phyloP scores from a whole-genome alignment of 1,284 basidiomycete species.

The Cutaneotrichosporon sp. region DNA sequence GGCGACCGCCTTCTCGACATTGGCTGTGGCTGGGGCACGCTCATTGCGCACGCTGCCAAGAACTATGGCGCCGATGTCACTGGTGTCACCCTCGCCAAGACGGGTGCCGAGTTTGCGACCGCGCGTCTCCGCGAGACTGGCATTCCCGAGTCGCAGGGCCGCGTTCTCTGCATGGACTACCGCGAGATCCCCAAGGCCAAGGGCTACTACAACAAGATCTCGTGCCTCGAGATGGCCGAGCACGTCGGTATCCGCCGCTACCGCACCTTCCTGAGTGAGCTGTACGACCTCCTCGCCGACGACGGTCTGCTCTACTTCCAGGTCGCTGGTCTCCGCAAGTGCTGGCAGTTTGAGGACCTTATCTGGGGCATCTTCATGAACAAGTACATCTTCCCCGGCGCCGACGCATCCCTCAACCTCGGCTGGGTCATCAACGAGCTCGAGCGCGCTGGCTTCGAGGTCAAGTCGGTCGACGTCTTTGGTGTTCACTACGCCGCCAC shows the following conservation, averaged over 20 bases:
- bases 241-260: slow-evolving; percentile 96
- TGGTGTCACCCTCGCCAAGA: slow-evolving; percentile 85
- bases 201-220: slow-evolving; percentile 88
- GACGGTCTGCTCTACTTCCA: slow-evolving; percentile 93
- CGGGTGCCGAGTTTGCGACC: slow-evolving; percentile 90
- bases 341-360: slow-evolving; percentile 97
- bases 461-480: slow-evolving; percentile 92
- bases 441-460: slow-evolving; percentile 90
- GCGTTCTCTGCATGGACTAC: slow-evolving; percentile 92
- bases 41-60: slow-evolving; percentile 90
- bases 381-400: slow-evolving; percentile 96
- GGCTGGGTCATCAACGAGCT: slow-evolving; percentile 84
- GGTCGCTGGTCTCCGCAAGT: slow-evolving; percentile 87
- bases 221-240: slow-evolving; percentile 98
- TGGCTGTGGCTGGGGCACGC: slow-evolving; percentile 97
- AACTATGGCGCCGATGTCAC: slow-evolving; percentile 94
- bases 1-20: slow-evolving; percentile 78
- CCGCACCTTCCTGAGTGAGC: slow-evolving; percentile 76
- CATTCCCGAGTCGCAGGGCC: slow-evolving; percentile 66
- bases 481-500: slow-evolving; percentile 97
- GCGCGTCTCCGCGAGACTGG: slow-evolving; percentile 79
- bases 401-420: slow-evolving; percentile 89
- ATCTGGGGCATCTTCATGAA: slow-evolving; percentile 86
- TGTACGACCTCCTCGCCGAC: slow-evolving; percentile 91
- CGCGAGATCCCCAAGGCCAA: slow-evolving; percentile 79